Evolutionary conservation across 176 grass and related monocot species (phyloP).

Genomic region (Carex scoparia): DNA sequence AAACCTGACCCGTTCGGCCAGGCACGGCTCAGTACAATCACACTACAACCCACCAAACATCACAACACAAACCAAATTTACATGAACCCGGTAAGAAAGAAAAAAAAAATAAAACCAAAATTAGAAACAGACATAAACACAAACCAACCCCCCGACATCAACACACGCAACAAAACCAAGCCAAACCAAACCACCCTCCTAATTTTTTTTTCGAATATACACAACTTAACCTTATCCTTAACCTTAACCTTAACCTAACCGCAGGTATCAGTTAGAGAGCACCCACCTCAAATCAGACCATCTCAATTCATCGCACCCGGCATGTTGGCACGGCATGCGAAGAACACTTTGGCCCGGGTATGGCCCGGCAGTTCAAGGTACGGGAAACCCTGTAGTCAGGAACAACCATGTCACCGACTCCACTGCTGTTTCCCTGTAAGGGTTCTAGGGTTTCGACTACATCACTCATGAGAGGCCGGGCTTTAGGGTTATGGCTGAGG

Average conservation of each 20-base stretch:
- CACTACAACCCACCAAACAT: slow-evolving; percentile 52
- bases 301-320: slow-evolving; percentile 63
- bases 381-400: slow-evolving; percentile 48
- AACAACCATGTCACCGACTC: slow-evolving; percentile 36
- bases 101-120: slow-evolving; percentile 23
- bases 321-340: slow-evolving; percentile 59
- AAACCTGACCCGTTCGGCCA: slow-evolving; percentile 50
- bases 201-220: slow-evolving; percentile 38
- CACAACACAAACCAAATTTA: slow-evolving; percentile 65
- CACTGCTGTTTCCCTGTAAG: slow-evolving; percentile 43
- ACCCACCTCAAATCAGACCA: not conserved
- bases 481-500: slow-evolving; percentile 91
- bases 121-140: slow-evolving; percentile 18
- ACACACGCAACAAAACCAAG: slow-evolving; percentile 25
- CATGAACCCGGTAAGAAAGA: slow-evolving; percentile 27
- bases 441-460: slow-evolving; percentile 85
- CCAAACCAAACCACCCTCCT: slow-evolving; percentile 17
- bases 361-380: slow-evolving; percentile 70
- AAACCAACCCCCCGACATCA: slow-evolving; percentile 12
- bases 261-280: slow-evolving; percentile 22
- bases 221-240: slow-evolving; percentile 47
- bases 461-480: slow-evolving; percentile 90
- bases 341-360: slow-evolving; percentile 54
- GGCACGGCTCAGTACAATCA: slow-evolving; percentile 42
- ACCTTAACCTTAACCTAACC: slow-evolving; percentile 31